Conservation (phyloP, 371 early-diverging fungal species). For the Nematocida sp. region DNA sequence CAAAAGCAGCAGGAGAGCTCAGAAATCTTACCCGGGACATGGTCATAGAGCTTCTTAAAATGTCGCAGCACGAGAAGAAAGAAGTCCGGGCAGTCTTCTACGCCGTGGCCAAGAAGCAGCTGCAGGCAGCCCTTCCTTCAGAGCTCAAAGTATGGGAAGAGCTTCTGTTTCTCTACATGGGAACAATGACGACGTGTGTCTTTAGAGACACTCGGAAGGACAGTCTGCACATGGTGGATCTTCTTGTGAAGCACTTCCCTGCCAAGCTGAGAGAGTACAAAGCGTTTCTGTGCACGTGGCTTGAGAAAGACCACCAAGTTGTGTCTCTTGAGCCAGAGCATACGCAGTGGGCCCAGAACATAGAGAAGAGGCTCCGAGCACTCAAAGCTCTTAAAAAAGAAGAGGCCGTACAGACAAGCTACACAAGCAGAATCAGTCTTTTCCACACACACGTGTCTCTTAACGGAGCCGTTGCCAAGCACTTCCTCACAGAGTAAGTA, state of each 20-base stretch:
- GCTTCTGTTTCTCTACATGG: slow-evolving; percentile 41
- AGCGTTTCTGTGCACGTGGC: slow-evolving; percentile 17
- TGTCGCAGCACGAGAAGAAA: slow-evolving; percentile 38
- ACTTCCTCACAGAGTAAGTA: not conserved
- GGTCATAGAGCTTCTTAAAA: slow-evolving; percentile 42
- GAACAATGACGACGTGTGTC: slow-evolving; percentile 5
- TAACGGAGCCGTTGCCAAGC: not conserved
- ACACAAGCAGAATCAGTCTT: not conserved
- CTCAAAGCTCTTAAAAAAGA: slow-evolving; percentile 12
- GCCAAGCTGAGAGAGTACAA: slow-evolving; percentile 7
- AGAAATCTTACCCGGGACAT: slow-evolving; percentile 21
- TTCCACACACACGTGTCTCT: not conserved
- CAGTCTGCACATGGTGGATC: slow-evolving; percentile 13
- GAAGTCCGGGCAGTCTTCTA: slow-evolving; percentile 41
- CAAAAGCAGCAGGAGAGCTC: slow-evolving; percentile 26
- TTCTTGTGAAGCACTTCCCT: slow-evolving; percentile 39
- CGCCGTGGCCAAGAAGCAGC: not conserved
- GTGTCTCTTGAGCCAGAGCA: slow-evolving; percentile 17
- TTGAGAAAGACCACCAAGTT: slow-evolving; percentile 29
- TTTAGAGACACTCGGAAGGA: slow-evolving; percentile 31
- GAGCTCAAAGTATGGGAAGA: slow-evolving; percentile 39
- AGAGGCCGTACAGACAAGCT: not conserved
- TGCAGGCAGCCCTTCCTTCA: slow-evolving; percentile 30
- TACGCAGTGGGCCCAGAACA: slow-evolving; percentile 20
- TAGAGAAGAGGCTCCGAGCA: not conserved